phyloP scores from a whole-genome alignment of 306 rosid species.

The Chamaecrista fasciculata region DNA sequence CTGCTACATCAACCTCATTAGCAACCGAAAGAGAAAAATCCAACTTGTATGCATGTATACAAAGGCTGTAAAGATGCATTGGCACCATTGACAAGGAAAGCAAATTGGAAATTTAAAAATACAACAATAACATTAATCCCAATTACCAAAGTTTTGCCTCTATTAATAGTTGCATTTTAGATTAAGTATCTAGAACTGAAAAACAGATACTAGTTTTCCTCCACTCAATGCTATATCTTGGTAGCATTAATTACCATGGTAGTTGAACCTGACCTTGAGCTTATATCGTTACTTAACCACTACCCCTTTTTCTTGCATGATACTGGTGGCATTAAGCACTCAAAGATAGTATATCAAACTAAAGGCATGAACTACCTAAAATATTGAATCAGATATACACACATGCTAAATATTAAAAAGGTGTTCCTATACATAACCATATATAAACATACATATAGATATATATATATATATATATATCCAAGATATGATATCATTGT shows the following conservation, averaged over 20 bases:
- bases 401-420: neutral
- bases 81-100: neutral
- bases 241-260: neutral
- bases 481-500: conserved; percentile 3
- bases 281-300: conserved; percentile 9
- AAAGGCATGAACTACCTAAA: neutral
- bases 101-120: neutral
- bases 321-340: neutral
- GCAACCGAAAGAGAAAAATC: conserved; percentile 21
- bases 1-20: conserved; percentile 45
- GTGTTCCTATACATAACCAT: neutral
- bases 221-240: neutral
- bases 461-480: no score
- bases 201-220: conserved; percentile 2
- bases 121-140: neutral
- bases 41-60: conserved; percentile 15
- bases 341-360: neutral
- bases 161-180: conserved; percentile 12
- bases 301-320: conserved; percentile 12
- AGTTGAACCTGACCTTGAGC: neutral
- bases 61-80: conserved; percentile 3
- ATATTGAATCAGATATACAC: neutral
- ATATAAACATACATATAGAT: no score
- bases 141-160: conserved; percentile 14
- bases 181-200: neutral